A percentile compares a stretch with the other conserved stretches of the same genome.
Conservation (phyloP, 495 filamentous ascomycete genomes). For the Coniosporium apollinis region DNA sequence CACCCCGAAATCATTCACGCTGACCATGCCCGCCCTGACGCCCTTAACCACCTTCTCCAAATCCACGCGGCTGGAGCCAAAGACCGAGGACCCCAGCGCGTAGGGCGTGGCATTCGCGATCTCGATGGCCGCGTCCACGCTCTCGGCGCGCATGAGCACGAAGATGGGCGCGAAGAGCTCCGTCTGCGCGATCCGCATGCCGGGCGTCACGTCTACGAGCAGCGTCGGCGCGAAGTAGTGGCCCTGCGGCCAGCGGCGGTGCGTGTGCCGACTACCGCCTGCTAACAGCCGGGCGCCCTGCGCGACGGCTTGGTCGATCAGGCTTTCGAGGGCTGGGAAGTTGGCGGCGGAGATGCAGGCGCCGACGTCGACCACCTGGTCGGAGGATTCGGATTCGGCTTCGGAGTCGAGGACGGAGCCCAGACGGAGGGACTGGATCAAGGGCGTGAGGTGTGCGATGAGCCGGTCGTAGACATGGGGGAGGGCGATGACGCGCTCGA, state of each 20-base stretch:
- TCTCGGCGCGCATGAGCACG: conserved; percentile 54
- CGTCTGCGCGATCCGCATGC: conserved; percentile 61
- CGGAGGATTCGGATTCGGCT: conserved; percentile 24
- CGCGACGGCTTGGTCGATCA: conserved; percentile 59
- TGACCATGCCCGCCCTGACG: conserved; percentile 74
- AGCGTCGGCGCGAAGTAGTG: conserved; percentile 89
- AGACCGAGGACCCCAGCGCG: conserved; percentile 38
- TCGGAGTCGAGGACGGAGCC: conserved; percentile 43
- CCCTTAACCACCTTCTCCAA: conserved; percentile 44
- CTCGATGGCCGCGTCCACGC: conserved; percentile 24
- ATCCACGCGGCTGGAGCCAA: conserved; percentile 39
- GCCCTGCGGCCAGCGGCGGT: conserved; percentile 54
- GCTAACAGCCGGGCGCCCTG: conserved; percentile 65
- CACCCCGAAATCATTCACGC: conserved; percentile 84
- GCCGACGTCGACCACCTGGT: conserved; percentile 54
- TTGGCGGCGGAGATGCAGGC: conserved; percentile 67
- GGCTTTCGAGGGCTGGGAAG: conserved; percentile 38
- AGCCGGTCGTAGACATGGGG: conserved; percentile 57
- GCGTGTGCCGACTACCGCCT: conserved; percentile 55
- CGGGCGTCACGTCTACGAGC: conserved; percentile 54
- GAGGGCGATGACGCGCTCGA: conserved; percentile 77
- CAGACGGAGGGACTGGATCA: conserved; percentile 53
- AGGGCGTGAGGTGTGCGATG: conserved; percentile 48
- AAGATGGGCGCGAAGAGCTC: conserved; percentile 91
- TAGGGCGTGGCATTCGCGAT: conserved; percentile 22